Base-by-base conservation (phyloP, 1,139 yeast genomes). In the Nakaseomyces bracarensis region DNA sequence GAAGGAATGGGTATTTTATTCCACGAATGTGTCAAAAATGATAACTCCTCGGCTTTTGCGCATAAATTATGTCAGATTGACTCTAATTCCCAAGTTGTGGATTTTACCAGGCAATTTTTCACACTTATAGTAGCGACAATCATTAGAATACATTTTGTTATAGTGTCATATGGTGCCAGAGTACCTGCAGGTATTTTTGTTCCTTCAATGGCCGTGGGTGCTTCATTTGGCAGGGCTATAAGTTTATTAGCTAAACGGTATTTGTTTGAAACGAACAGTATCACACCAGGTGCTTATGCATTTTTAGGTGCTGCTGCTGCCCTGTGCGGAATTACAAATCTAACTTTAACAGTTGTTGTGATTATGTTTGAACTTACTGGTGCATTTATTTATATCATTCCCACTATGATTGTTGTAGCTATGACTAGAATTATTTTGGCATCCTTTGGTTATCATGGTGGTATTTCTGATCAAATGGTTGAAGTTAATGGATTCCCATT, bases 221-320 rank as follows among this genome's bases (percentile, higher is more conserved):
- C 96, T 1, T 77, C 94, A 2, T 87, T 89, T 67, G 96, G 96
- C 3, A 71, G 97, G 45, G 79, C 93, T 0, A 78, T 83, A 14
- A 83, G 89, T 52, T 54, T 68, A 25, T 50, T 82, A 10, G 74
- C 79, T 26, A 68, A 70, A 14, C 44, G 55, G 36, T 83, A 83
- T 53, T 46, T 71, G 2, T 57, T 65, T 11, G 66, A 65, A 1
- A 67, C 74, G 0, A 49, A 53, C 2, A 85, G 95, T 55, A 75
- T 89, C 18, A 84, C 89, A 2, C 94, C 96, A 0, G 97, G 96
- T 0, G 86, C 94, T 0, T 91, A 89, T 62, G 95, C 98, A 0
- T 81, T 93, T 46, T 72, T 93, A n/a, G 99, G 98, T 2, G 97
- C 98, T 0, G 97, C 94, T 0, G 93, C 97, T 1, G 87, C 96